phyloP scores from a whole-genome alignment of 768 basidiomycete genomes.

The Mycena chlorophos region DNA sequence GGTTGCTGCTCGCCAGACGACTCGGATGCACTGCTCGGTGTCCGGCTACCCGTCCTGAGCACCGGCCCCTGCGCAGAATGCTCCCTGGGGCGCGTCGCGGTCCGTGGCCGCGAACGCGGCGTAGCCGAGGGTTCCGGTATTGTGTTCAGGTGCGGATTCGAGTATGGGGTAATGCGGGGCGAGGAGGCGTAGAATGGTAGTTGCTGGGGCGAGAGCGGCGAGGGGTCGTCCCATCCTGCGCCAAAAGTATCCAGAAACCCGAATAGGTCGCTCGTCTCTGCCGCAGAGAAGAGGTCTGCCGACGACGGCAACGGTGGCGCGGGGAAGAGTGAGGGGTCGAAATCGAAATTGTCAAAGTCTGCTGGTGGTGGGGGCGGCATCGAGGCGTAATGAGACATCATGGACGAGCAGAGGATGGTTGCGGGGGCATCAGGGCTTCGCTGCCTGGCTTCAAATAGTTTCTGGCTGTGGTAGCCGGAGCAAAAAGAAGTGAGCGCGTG shows the following conservation, averaged over 20 bases:
- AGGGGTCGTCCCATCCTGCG: slow-evolving; percentile 45
- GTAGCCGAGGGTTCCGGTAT: slow-evolving; percentile 38
- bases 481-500: too few relatives aligned
- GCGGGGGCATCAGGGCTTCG: slow-evolving; percentile 17
- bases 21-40: slow-evolving; percentile 22
- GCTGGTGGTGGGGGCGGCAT: slow-evolving; percentile 53
- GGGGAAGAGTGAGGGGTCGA: slow-evolving; percentile 68
- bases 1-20: slow-evolving; percentile 11
- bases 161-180: slow-evolving; percentile 46
- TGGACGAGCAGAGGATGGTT: slow-evolving; percentile 16
- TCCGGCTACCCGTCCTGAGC: slow-evolving; percentile 14
- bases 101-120: slow-evolving; percentile 28
- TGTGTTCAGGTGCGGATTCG: slow-evolving; percentile 49
- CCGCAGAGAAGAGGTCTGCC: slow-evolving; percentile 74
- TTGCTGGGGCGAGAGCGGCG: too few relatives aligned
- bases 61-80: not conserved
- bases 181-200: slow-evolving; percentile 26
- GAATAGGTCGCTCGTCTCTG: slow-evolving; percentile 76
- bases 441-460: too few relatives aligned
- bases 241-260: slow-evolving; percentile 75
- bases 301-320: slow-evolving; percentile 67
- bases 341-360: slow-evolving; percentile 67
- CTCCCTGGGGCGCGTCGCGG: slow-evolving; percentile 20
- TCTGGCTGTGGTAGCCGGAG: too few relatives aligned
- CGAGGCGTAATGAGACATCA: too few relatives aligned